These are phyloP conservation scores for Scenedesmus sp. DNA, from an alignment of 163 green algal species.

Conservation along the genomic window DNA sequence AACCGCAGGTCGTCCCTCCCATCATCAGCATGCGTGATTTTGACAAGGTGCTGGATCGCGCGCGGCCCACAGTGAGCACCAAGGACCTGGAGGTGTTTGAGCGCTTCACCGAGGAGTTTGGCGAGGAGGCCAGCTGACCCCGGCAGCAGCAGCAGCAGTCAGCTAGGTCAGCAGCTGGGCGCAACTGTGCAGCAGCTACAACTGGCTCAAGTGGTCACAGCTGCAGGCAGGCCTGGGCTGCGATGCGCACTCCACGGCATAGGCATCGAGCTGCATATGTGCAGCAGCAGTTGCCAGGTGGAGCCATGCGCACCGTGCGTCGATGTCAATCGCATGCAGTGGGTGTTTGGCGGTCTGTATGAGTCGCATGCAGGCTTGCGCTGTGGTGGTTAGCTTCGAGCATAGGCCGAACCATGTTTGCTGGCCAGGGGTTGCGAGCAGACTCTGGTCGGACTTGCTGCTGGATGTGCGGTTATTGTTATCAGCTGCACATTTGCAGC, in stretches of 20 bases:
- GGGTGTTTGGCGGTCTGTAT: too few species aligned
- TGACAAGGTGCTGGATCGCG: slow-evolving; percentile 91
- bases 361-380: too few species aligned
- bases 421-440: too few species aligned
- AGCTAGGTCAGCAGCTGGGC: not conserved
- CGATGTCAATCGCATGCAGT: too few species aligned
- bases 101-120: slow-evolving; percentile 97
- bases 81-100: slow-evolving; percentile 91
- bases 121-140: slow-evolving; percentile 80
- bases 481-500: too few species aligned
- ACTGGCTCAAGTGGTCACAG: not conserved
- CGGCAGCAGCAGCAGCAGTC: not conserved
- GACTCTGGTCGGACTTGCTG: too few species aligned
- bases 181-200: not conserved
- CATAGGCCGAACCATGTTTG: too few species aligned
- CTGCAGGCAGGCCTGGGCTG: not conserved
- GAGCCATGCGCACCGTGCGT: too few species aligned
- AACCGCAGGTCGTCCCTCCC: slow-evolving; percentile 81
- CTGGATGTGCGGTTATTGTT: too few species aligned
- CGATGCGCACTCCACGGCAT: not conserved
- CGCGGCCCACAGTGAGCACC: slow-evolving; percentile 92
- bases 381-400: too few species aligned
- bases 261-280: not conserved
- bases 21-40: slow-evolving; percentile 94
- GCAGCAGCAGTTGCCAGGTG: not conserved